These are phyloP conservation scores for Kluyveromyces lactis DNA, from an alignment of 805 yeast species.

Conservation along the genomic window DNA sequence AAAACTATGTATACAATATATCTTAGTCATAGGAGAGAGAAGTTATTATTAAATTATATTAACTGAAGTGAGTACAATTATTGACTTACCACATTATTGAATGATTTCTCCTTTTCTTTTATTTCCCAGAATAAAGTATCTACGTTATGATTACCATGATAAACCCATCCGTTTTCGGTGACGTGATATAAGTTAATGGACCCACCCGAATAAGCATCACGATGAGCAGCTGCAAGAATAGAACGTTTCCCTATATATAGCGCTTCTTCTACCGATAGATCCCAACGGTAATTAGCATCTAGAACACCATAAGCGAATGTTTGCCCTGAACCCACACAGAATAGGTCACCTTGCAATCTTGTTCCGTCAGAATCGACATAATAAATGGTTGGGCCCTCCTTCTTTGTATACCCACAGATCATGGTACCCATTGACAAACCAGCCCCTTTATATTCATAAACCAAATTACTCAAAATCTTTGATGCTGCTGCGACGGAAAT, in stretches of 20 bases:
- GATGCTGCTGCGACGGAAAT: conserved; percentile 96
- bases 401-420: conserved; percentile 94
- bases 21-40: too few species aligned
- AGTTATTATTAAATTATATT: too few species aligned
- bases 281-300: conserved; percentile 90
- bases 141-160: conserved; percentile 91
- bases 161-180: conserved; percentile 89
- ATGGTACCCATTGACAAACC: conserved; percentile 99
- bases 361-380: conserved; percentile 98
- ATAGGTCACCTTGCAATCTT: conserved; percentile 85
- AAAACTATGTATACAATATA: too few species aligned
- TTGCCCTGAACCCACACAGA: conserved; percentile 98
- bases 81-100: conserved; percentile 45
- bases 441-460: conserved; percentile 91
- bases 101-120: conserved; percentile 80
- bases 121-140: conserved; percentile 88
- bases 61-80: too few species aligned
- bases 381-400: conserved; percentile 91
- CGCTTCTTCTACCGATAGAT: conserved; percentile 86
- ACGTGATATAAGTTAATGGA: conserved; percentile 90
- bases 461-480: conserved; percentile 82
- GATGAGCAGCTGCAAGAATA: conserved; percentile 93
- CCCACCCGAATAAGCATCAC: conserved; percentile 98
- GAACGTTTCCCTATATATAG: conserved; percentile 90
- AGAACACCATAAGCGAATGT: conserved; percentile 98